Evolutionary conservation across 2,329 filamentous ascomycete species (phyloP), one percentile per base, ranked within the genome.

Genomic region (Fusarium chlamydosporum): DNA sequence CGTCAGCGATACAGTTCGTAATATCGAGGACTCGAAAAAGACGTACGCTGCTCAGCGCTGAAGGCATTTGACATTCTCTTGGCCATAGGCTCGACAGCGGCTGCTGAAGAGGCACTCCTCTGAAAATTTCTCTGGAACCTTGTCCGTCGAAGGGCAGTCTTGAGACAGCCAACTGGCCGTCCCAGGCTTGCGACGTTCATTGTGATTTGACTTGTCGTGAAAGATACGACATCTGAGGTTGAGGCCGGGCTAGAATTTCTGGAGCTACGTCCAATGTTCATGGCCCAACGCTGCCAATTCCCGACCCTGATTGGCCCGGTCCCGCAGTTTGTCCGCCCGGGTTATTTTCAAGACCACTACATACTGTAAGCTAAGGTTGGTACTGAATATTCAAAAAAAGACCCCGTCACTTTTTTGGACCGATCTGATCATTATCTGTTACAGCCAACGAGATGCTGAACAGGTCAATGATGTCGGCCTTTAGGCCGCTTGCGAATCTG

Each of bases 141-240:
- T 46, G 85, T 80, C 75, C 87, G 84, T 68, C 89, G 84, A 72
- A 93, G 76, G 37, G 88, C 81, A 31, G 87, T 82, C 80, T 91
- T 92, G 77, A 92, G 88, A 80, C 88, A 90, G 84, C 88, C 87
- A 76, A 92, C 80, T 66, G 91, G 91, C 86, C 91, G 89, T 80
- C 87, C 81, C 75, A 85, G 75, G 63, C 85, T 80, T 70, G 87
- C 83, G 71, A 86, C 84, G 85, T 92, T 93, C 83, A 85, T 88
- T 68, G 75, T 81, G 74, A 64, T 57, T 54, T 64, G 62, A 62
- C 40, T 69, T 67, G 55, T 66, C 47, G 70, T 66, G 66, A 52
- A 53, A 71, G 62, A 53, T 53, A 55, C 65, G 59, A 42, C 37
- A 56, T 67, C 38, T 61, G 69, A 71, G 56, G 68, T 69, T 64